Percentiles rank a stretch among this genome's conserved stretches.
phyloP scores from a whole-genome alignment of 2,329 filamentous ascomycete genomes.

The Trichoderma breve region DNA sequence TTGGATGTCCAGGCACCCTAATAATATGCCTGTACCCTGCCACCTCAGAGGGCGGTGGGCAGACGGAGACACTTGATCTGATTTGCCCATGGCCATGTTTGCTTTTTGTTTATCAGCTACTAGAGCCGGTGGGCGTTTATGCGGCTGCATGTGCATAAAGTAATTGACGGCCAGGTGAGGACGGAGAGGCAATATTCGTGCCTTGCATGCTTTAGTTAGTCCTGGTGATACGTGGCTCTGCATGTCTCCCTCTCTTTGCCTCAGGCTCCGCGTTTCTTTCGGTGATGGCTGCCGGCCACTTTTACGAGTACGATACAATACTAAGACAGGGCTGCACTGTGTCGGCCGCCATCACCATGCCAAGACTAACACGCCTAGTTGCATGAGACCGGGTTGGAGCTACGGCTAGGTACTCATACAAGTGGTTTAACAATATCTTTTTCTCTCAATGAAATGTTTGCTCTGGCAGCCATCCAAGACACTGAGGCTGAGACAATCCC shows the following conservation, averaged over 20 bases:
- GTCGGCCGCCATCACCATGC: not conserved
- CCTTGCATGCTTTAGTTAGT: not conserved
- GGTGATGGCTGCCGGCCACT: not conserved
- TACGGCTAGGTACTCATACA: not conserved
- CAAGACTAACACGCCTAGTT: not conserved
- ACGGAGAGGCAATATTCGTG: not conserved
- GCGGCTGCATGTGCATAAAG: not conserved
- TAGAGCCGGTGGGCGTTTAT: not conserved
- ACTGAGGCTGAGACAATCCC: not conserved
- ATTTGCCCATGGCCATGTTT: not conserved
- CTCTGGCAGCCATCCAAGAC: not conserved
- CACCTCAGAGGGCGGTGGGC: not conserved
- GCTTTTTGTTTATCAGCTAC: not conserved
- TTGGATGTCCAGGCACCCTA: not conserved
- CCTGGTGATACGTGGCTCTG: not conserved
- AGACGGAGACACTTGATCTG: not conserved
- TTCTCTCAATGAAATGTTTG: not conserved
- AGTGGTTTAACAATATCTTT: not conserved
- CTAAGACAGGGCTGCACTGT: not conserved
- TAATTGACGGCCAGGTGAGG: not conserved
- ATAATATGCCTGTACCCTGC: not conserved
- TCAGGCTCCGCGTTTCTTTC: not conserved
- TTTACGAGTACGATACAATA: not conserved
- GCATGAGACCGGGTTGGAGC: not conserved
- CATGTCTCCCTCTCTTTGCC: not conserved